Percentiles rank a stretch among this genome's conserved stretches.
These are phyloP conservation scores for Eucalyptus erythrocorys DNA, from an alignment of 345 rosid species.

Conservation along the genomic window DNA sequence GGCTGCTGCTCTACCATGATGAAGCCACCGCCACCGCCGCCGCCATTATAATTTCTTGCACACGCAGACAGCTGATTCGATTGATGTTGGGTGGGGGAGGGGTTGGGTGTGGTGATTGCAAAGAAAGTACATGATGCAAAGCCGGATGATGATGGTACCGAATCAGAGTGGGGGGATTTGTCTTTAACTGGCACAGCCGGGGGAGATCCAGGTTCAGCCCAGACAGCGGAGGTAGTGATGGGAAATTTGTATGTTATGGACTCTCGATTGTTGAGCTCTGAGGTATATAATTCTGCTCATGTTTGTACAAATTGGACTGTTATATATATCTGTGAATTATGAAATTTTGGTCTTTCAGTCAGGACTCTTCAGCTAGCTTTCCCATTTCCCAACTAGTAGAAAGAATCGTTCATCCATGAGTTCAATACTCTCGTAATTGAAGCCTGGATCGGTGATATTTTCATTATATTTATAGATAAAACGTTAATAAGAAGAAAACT, in stretches of 20 bases:
- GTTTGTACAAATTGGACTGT: conserved; percentile 10
- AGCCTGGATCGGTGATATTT: neutral
- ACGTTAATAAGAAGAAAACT: neutral
- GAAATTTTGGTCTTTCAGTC: neutral
- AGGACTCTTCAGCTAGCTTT: neutral
- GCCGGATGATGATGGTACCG: neutral
- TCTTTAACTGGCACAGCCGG: conserved; percentile 7
- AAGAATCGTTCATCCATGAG: neutral
- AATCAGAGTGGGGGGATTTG: neutral
- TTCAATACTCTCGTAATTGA: neutral
- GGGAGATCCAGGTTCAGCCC: neutral
- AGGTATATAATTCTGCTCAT: conserved; percentile 10
- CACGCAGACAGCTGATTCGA: neutral
- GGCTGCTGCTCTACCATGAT: neutral
- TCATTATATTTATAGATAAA: neutral
- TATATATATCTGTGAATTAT: neutral
- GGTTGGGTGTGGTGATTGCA: neutral
- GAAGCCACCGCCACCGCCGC: neutral
- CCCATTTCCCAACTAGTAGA: neutral
- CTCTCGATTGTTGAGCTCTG: conserved; percentile 4
- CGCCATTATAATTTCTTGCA: neutral
- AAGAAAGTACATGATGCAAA: neutral
- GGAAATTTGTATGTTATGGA: neutral
- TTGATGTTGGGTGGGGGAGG: neutral
- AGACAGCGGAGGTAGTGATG: conserved; percentile 5